Conservation (phyloP, 805 yeast genomes). For the Suhomyces canberraensis region DNA sequence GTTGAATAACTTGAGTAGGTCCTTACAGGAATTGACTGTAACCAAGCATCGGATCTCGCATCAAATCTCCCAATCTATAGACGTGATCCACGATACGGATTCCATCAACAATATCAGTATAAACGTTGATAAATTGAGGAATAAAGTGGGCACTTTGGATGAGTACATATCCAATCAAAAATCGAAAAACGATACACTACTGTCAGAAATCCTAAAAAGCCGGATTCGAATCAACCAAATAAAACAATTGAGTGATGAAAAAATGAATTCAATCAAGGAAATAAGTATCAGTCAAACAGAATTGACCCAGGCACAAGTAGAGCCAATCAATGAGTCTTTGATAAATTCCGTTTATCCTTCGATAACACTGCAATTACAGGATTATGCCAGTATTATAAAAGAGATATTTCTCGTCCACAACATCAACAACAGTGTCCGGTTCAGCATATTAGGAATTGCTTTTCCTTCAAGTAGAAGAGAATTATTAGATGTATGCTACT, state of each 20-base stretch:
- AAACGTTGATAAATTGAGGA: slow-evolving; percentile 5
- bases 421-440: slow-evolving; percentile 18
- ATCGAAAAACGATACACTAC: slow-evolving; percentile 20
- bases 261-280: slow-evolving; percentile 13
- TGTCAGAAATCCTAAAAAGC: slow-evolving; percentile 18
- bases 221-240: slow-evolving; percentile 21
- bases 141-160: slow-evolving; percentile 10
- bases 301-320: slow-evolving; percentile 23
- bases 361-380: slow-evolving; percentile 14
- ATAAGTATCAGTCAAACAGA: slow-evolving; percentile 22
- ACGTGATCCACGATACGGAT: not conserved
- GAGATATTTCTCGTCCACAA: slow-evolving; percentile 28
- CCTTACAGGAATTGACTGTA: slow-evolving; percentile 26
- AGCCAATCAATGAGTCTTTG: slow-evolving; percentile 26
- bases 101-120: slow-evolving; percentile 7
- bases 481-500: slow-evolving; percentile 28
- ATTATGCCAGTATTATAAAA: slow-evolving; percentile 14
- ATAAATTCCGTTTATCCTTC: slow-evolving; percentile 19
- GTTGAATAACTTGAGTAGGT: slow-evolving; percentile 20
- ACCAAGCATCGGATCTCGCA: slow-evolving; percentile 21
- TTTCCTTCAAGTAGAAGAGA: slow-evolving; percentile 33
- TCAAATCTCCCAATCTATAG: slow-evolving; percentile 17
- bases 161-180: slow-evolving; percentile 18
- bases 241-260: slow-evolving; percentile 14
- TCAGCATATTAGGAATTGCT: slow-evolving; percentile 31